Evolutionary conservation across 352 stramenopile genomes (phyloP).

Genomic region (Hyaloperonospora arabidopsidis): DNA sequence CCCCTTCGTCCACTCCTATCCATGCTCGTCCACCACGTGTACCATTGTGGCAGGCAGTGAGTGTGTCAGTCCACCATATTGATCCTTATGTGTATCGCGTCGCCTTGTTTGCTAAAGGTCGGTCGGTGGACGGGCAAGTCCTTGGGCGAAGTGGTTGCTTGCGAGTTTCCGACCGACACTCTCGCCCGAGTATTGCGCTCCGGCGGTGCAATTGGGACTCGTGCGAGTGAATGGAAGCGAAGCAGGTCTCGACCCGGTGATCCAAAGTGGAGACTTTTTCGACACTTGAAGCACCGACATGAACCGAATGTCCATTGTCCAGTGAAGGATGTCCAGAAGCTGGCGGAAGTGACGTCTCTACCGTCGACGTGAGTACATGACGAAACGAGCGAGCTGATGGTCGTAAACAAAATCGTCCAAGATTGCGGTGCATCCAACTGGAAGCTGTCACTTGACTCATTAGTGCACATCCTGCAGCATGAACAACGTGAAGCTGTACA

Average conservation of each 20-base stretch:
- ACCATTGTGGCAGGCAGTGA: slow-evolving; percentile 12
- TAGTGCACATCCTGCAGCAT: slow-evolving; percentile 45
- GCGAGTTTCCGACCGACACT: slow-evolving; percentile 49
- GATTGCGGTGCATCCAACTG: slow-evolving; percentile 89
- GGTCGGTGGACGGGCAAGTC: slow-evolving; percentile 82
- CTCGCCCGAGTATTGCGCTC: slow-evolving; percentile 36
- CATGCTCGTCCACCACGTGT: slow-evolving; percentile 28
- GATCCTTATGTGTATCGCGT: slow-evolving; percentile 90
- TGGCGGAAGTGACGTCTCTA: slow-evolving; percentile 2
- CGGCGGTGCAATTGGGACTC: slow-evolving; percentile 74
- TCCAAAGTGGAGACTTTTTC: slow-evolving; percentile 84
- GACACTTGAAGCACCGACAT: slow-evolving; percentile 90
- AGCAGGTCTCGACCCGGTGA: slow-evolving; percentile 40
- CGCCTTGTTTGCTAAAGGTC: slow-evolving; percentile 83
- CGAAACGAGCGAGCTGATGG: slow-evolving; percentile 45
- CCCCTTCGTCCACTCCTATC: slow-evolving; percentile 21
- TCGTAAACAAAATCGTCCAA: slow-evolving; percentile 80
- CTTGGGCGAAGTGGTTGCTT: slow-evolving; percentile 79
- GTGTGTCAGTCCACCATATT: slow-evolving; percentile 42
- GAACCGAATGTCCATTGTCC: slow-evolving; percentile 79
- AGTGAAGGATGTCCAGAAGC: not conserved
- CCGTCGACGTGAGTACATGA: slow-evolving; percentile 31
- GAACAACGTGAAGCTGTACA: slow-evolving; percentile 11
- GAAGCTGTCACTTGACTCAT: slow-evolving; percentile 86
- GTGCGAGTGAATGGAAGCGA: slow-evolving; percentile 79